These are phyloP conservation scores for Penicillium manginii DNA, from an alignment of 495 filamentous ascomycete species.

Conservation along the genomic window DNA sequence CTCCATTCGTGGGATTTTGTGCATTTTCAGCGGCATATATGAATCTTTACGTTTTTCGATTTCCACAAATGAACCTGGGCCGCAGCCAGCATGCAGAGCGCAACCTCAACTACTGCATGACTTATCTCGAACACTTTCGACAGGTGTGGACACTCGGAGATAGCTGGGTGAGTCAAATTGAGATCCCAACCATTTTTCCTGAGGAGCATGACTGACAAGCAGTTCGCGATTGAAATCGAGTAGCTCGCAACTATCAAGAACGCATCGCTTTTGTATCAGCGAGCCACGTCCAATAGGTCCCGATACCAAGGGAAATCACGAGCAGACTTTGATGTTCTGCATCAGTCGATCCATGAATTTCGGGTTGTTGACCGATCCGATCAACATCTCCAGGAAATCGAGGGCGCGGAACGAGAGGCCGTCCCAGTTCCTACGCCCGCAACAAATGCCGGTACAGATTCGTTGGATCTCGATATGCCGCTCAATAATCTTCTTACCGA, in stretches of 20 bases:
- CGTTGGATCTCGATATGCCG: conserved; percentile 17
- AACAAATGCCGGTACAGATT: conserved; percentile 11
- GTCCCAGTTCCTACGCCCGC: conserved; percentile 6
- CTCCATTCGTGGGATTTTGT: conserved; percentile 32
- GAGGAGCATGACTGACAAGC: not conserved
- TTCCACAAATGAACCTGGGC: conserved; percentile 31
- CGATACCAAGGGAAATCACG: conserved; percentile 26
- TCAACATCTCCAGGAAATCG: conserved; percentile 27
- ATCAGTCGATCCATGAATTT: conserved; percentile 30
- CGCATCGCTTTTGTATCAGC: conserved; percentile 22
- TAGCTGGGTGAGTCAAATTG: conserved; percentile 21
- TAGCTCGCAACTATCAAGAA: conserved; percentile 27
- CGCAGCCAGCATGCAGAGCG: conserved; percentile 20
- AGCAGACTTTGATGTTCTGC: conserved; percentile 24
- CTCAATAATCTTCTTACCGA: conserved; percentile 21
- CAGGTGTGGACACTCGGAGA: conserved; percentile 27
- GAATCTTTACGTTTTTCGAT: conserved; percentile 27
- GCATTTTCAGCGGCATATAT: conserved; percentile 31
- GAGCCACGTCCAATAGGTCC: conserved; percentile 20
- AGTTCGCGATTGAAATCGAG: not conserved
- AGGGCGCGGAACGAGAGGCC: conserved; percentile 17
- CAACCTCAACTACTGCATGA: conserved; percentile 20
- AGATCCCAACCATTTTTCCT: not conserved
- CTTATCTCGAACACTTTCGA: conserved; percentile 26
- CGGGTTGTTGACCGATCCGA: conserved; percentile 26